Evolutionary conservation across 805 yeast species (phyloP).

Genomic region (Cyberlindnera euphorbiiphila): DNA sequence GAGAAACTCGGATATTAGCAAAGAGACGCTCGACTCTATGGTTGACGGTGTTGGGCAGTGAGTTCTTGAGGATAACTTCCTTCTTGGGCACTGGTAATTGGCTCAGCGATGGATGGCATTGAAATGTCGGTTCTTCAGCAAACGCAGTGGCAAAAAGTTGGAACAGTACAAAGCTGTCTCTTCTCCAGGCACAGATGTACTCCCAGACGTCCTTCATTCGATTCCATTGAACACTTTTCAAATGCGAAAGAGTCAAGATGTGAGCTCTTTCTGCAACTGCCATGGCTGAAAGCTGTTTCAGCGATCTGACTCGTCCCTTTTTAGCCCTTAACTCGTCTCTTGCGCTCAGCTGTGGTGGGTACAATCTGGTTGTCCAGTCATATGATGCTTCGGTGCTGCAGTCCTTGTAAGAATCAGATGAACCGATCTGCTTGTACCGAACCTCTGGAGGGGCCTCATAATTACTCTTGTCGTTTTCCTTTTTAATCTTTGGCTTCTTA

Average conservation of each 20-base stretch:
- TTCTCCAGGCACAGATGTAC: conserved; percentile 26
- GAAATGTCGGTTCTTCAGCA: conserved; percentile 13
- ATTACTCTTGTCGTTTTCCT: too few relatives aligned
- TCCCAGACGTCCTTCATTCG: conserved; percentile 35
- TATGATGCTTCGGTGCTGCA: conserved; percentile 16
- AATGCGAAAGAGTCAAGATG: conserved; percentile 20
- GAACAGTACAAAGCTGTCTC: conserved; percentile 31
- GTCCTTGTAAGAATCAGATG: conserved; percentile 18
- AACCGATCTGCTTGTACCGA: conserved; percentile 21
- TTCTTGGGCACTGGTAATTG: conserved; percentile 15
- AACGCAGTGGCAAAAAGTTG: conserved; percentile 28
- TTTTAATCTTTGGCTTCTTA: too few relatives aligned
- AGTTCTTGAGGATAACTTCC: conserved; percentile 16
- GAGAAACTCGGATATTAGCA: conserved; percentile 22
- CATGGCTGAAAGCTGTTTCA: conserved; percentile 26
- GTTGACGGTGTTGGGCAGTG: conserved; percentile 20
- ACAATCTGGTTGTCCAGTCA: conserved; percentile 17
- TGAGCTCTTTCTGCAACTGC: conserved; percentile 27
- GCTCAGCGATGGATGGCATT: conserved; percentile 17
- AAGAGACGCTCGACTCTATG: conserved; percentile 36
- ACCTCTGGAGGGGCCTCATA: conserved; percentile 6
- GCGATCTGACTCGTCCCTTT: conserved; percentile 12
- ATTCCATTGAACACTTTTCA: conserved; percentile 24
- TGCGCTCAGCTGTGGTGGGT: conserved; percentile 8
- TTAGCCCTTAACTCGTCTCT: conserved; percentile 14